Base-by-base conservation (phyloP, 2,329 filamentous ascomycete genomes). In the Beauveria caledonica region DNA sequence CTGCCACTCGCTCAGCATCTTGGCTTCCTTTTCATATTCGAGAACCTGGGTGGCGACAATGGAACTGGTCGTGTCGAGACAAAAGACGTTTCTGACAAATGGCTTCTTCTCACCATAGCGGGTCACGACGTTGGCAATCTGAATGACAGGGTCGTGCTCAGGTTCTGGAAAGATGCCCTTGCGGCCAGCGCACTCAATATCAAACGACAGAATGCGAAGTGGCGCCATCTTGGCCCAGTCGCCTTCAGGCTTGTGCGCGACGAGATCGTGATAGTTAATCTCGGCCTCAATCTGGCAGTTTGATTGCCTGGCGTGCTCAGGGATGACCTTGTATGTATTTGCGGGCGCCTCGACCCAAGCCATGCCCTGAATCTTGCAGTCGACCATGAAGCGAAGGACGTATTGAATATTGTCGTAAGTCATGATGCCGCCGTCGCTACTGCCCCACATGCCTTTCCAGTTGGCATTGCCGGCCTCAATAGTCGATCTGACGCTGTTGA, bases 141-240 rank as follows among this genome's bases (percentile, higher is more conserved):
- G 94, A 66, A 99, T 99, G 65, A 99, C 92, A 0, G 93, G 92
- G 68, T 99, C 94, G 21, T 90, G 77, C 63, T 93, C 86, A 10
- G 95, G 86, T 73, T 99, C 94, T 0, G 95, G 94, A 69, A 99
- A 99, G 69, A 99, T 89, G 65, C 94, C 94, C 75, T 99, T 97
- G 67, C 95, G 89, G 56, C 94, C 94, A 67, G 94, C 94, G 73
- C 94, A 99, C 74, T 99, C 94, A 67, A 99, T 99, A 83, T 99
- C 94, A 69, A 99, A 97, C 5, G 94, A 97, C 50, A 99, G 76
- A 51, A 96, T 88, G 63, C 94, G 86, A 3, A 99, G 79, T 0
- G 94, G 94, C 0, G 95, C 94, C 87, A 97, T 97, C 76, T 97
- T 99, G 29, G 91, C 90, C 92, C 93, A 99, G 71, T 97, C 92